Evolutionary conservation across 2,329 filamentous ascomycete species (phyloP).

Genomic region (Monosporascus sp.): DNA sequence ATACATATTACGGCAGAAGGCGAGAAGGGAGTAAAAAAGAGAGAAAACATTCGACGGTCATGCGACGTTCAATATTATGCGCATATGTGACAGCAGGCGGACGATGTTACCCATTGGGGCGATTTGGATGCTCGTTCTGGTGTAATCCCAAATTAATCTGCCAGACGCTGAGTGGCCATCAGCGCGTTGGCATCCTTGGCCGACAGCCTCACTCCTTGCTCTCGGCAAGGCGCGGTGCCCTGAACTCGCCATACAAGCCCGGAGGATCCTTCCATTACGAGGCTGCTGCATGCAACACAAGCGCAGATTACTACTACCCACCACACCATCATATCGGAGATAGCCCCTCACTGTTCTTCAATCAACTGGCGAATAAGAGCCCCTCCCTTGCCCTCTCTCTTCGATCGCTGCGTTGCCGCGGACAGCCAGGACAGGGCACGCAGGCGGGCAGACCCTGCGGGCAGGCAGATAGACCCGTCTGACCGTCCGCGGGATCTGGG

Average conservation of each 20-base stretch:
- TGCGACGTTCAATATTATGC: neutral
- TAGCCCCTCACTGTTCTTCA: constrained; percentile 20
- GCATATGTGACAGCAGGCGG: neutral
- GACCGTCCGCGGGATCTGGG: too few relatives aligned
- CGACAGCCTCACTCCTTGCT: constrained; percentile 30
- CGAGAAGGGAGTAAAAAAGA: too few relatives aligned
- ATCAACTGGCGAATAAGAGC: neutral
- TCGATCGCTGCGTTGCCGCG: too few relatives aligned
- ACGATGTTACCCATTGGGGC: neutral
- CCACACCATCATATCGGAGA: constrained; percentile 25
- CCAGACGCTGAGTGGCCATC: neutral
- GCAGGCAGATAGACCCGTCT: neutral
- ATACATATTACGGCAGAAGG: too few relatives aligned
- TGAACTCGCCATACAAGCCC: neutral
- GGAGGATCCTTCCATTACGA: constrained; percentile 23
- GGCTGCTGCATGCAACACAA: constrained; percentile 28
- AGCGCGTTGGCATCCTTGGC: constrained; percentile 13
- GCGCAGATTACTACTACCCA: constrained; percentile 20
- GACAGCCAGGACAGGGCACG: too few relatives aligned
- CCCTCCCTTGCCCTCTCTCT: neutral
- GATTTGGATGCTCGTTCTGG: neutral
- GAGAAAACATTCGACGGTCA: neutral
- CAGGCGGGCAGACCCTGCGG: neutral
- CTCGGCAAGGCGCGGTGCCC: constrained; percentile 20
- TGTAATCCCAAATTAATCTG: neutral